Evolutionary conservation across 1,139 yeast genomes (phyloP).

Genomic region (Blastobotrys niveus): DNA sequence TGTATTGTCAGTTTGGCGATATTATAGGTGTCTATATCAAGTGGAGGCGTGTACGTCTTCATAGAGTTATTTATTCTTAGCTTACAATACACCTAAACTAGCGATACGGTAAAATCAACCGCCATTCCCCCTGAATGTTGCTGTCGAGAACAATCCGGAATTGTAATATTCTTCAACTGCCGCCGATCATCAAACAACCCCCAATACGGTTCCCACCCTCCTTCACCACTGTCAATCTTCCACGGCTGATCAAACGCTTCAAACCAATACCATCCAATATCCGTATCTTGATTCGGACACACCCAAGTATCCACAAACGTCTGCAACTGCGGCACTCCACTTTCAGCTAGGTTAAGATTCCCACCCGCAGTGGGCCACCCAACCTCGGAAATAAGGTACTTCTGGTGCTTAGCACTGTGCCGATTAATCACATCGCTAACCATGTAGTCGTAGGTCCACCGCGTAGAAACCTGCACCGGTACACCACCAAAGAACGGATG

Average conservation of each 20-base stretch:
- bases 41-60: no score
- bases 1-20: no score
- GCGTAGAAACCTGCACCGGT: constrained; percentile 42
- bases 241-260: constrained; percentile 68
- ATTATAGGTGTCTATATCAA: no score
- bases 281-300: constrained; percentile 39
- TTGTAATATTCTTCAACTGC: constrained; percentile 35
- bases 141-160: constrained; percentile 29
- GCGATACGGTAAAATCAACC: no score
- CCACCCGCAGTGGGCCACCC: constrained; percentile 75
- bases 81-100: no score
- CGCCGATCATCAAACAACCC: constrained; percentile 53
- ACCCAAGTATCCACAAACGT: constrained; percentile 48
- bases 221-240: constrained; percentile 50
- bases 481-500: constrained; percentile 69
- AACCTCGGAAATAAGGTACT: constrained; percentile 51
- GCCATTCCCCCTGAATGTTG: no score
- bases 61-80: no score
- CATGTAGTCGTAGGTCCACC: constrained; percentile 51
- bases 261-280: constrained; percentile 54
- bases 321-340: constrained; percentile 44
- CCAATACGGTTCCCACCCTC: constrained; percentile 68
- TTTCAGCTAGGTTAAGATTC: constrained; percentile 40
- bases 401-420: constrained; percentile 23
- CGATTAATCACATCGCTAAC: constrained; percentile 37